phyloP scores from a whole-genome alignment of 352 stramenopile genomes.

The Pythium phragmiticola region DNA sequence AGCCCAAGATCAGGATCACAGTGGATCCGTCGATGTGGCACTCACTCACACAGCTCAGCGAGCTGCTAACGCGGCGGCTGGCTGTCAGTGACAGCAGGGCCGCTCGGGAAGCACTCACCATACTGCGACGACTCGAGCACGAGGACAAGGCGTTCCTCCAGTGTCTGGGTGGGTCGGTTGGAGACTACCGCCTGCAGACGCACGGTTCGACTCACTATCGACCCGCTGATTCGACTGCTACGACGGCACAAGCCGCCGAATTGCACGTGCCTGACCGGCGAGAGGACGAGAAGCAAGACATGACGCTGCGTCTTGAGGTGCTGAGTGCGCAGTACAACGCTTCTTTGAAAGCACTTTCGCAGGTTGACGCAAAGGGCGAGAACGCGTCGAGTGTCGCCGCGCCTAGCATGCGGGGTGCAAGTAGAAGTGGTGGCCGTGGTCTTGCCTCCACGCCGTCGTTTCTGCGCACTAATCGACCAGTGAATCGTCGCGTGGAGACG shows the following conservation, averaged over 20 bases:
- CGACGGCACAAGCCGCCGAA: background rate
- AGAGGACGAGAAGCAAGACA: constrained; percentile 10
- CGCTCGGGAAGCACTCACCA: constrained; percentile 39
- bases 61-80: constrained; percentile 27
- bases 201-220: background rate
- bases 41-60: constrained; percentile 38
- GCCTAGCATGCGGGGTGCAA: background rate
- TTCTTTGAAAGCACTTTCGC: background rate
- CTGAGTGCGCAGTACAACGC: constrained; percentile 20
- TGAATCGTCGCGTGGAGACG: background rate
- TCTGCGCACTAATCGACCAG: constrained; percentile 3
- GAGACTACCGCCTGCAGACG: constrained; percentile 13
- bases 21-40: constrained; percentile 47
- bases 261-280: background rate
- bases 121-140: constrained; percentile 44
- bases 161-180: constrained; percentile 47
- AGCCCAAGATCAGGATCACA: constrained; percentile 65
- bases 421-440: background rate
- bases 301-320: constrained; percentile 13
- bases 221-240: background rate
- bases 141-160: constrained; percentile 66
- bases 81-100: constrained; percentile 24
- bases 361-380: background rate
- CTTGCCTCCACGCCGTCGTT: constrained; percentile 8
- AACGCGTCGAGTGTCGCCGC: background rate